These are phyloP conservation scores for Macadamia integrifolia DNA, from an alignment of 164 flowering plant species.

Conservation along the genomic window DNA sequence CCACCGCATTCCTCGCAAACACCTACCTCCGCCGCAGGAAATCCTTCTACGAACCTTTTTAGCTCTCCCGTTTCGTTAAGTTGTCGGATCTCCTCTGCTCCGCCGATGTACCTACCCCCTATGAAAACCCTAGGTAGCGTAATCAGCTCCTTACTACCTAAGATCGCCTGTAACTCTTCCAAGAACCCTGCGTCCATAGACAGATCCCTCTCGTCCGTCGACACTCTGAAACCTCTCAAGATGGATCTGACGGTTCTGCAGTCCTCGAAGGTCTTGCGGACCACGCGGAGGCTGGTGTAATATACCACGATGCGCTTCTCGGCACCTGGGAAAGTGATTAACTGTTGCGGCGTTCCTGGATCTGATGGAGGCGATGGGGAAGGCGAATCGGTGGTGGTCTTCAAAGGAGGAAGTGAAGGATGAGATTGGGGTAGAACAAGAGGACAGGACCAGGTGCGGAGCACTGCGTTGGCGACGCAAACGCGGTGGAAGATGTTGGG, in stretches of 20 bases:
- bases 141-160: slow-evolving; percentile 22
- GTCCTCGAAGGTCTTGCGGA: slow-evolving; percentile 68
- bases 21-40: slow-evolving; percentile 25
- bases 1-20: slow-evolving; percentile 58
- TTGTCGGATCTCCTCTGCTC: slow-evolving; percentile 55
- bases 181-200: slow-evolving; percentile 50
- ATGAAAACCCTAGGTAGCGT: slow-evolving; percentile 59
- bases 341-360: neutral
- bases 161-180: slow-evolving; percentile 40
- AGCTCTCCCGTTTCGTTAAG: slow-evolving; percentile 61
- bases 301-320: slow-evolving; percentile 49
- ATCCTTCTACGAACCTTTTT: slow-evolving; percentile 38
- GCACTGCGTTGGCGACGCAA: slow-evolving; percentile 32
- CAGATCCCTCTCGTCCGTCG: slow-evolving; percentile 72
- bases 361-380: neutral
- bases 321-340: slow-evolving; percentile 11
- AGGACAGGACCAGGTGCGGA: slow-evolving; percentile 28
- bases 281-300: slow-evolving; percentile 63
- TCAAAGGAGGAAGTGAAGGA: neutral
- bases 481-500: slow-evolving; percentile 54
- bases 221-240: slow-evolving; percentile 46
- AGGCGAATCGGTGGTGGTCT: neutral
- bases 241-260: slow-evolving; percentile 56
- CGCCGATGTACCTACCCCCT: slow-evolving; percentile 56
- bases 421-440: neutral